Evolutionary conservation across 208 protist species (phyloP).

Genomic region (Leishmania tropica): DNA sequence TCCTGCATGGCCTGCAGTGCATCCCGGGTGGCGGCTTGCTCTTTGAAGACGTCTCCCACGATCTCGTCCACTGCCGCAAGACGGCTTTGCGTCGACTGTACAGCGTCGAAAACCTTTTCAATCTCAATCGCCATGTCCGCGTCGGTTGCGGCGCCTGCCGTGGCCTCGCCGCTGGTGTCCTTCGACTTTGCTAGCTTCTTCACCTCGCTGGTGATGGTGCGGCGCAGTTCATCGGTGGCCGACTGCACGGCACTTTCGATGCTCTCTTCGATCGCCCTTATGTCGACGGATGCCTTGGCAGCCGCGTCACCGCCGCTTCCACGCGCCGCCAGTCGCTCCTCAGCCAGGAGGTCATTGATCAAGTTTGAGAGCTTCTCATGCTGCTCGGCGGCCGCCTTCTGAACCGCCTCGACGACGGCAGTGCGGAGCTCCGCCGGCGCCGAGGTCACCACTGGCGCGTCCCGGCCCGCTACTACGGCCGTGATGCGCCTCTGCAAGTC

Average conservation of each 20-base stretch:
- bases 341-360: constrained; percentile 39
- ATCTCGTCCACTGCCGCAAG: constrained; percentile 47
- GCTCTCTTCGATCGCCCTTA: constrained; percentile 36
- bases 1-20: constrained; percentile 37
- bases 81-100: constrained; percentile 36
- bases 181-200: constrained; percentile 47
- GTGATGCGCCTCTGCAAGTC: constrained; percentile 15
- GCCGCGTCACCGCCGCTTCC: constrained; percentile 2
- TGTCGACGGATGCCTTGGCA: constrained; percentile 14
- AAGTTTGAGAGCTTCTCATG: constrained; percentile 49
- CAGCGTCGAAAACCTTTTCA: constrained; percentile 25
- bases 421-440: constrained; percentile 7
- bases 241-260: constrained; percentile 58
- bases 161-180: not conserved
- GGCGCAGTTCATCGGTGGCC: constrained; percentile 60
- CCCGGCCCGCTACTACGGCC: constrained; percentile 4
- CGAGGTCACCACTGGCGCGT: not conserved
- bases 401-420: constrained; percentile 51
- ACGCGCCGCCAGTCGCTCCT: not conserved
- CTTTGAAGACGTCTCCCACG: constrained; percentile 39
- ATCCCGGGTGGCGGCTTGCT: constrained; percentile 37
- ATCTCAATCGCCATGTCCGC: constrained; percentile 19
- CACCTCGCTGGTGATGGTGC: constrained; percentile 42
- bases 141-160: not conserved
- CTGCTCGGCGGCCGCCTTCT: constrained; percentile 49